A percentile compares a stretch with the other conserved stretches of the same genome.
phyloP scores from a whole-genome alignment of 2,329 filamentous ascomycete species.

The Pseudogymnoascus sp. region DNA sequence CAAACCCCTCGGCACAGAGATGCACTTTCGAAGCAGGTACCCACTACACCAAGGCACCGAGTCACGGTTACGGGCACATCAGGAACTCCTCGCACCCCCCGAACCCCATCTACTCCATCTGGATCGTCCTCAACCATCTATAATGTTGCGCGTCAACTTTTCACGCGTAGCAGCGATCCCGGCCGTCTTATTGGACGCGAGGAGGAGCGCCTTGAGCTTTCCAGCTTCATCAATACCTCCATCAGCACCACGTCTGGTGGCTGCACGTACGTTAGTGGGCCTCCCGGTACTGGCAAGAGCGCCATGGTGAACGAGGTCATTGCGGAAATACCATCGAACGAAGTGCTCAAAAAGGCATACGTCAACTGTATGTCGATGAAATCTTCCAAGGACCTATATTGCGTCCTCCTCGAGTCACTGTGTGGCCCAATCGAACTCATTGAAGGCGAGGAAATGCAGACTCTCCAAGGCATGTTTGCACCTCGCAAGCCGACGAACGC shows the following conservation, averaged over 20 bases:
- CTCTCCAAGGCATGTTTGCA: slow-evolving; percentile 65
- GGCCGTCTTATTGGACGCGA: slow-evolving; percentile 29
- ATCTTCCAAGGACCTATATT: slow-evolving; percentile 77
- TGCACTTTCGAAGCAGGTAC: slow-evolving; percentile 60
- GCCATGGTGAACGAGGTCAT: slow-evolving; percentile 82
- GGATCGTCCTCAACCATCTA: slow-evolving; percentile 67
- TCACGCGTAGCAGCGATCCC: slow-evolving; percentile 52
- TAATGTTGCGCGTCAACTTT: slow-evolving; percentile 78
- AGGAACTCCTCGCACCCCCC: slow-evolving; percentile 70
- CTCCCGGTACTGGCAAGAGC: slow-evolving; percentile 94
- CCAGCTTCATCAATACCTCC: slow-evolving; percentile 60
- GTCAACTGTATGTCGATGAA: slow-evolving; percentile 98
- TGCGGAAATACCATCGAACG: slow-evolving; percentile 44
- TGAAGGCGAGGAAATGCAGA: slow-evolving; percentile 60
- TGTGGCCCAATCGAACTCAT: slow-evolving; percentile 51
- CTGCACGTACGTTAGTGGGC: slow-evolving; percentile 91
- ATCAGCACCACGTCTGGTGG: slow-evolving; percentile 57
- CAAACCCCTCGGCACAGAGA: slow-evolving; percentile 73
- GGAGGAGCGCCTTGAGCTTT: slow-evolving; percentile 55
- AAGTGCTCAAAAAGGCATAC: slow-evolving; percentile 60
- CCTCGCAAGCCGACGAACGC: slow-evolving; percentile 46
- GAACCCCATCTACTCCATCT: slow-evolving; percentile 64
- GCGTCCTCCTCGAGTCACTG: slow-evolving; percentile 66
- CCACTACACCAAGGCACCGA: slow-evolving; percentile 75
- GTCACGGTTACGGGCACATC: slow-evolving; percentile 70